Evolutionary conservation across 352 stramenopile genomes (phyloP).

Genomic region (Phytophthora megakarya): DNA sequence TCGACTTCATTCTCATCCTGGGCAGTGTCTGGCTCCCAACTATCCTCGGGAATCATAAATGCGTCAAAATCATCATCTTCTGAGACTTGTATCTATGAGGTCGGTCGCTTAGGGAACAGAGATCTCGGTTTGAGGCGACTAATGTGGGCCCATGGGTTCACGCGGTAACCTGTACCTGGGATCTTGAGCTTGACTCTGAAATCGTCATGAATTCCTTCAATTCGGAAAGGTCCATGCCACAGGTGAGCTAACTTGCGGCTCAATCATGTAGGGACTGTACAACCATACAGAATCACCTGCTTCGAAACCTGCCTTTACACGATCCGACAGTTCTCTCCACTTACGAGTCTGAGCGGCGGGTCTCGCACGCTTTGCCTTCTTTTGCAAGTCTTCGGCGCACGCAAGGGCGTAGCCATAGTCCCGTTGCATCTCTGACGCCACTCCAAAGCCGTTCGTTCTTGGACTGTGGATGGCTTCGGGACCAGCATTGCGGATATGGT

Average conservation of each 20-base stretch:
- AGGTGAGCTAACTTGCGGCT: constrained; percentile 4
- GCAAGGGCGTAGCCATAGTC: constrained; percentile 9
- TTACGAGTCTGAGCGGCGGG: too few relatives aligned
- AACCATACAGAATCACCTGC: too few relatives aligned
- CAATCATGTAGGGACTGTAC: not conserved
- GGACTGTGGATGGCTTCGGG: not conserved
- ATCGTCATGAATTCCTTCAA: too few relatives aligned
- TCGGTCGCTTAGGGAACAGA: not conserved
- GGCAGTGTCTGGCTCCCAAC: constrained; percentile 9
- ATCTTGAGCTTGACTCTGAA: too few relatives aligned
- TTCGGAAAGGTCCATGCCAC: too few relatives aligned
- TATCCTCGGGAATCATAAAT: constrained; percentile 2
- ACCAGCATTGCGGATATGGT: too few relatives aligned
- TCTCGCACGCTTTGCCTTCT: constrained; percentile 1
- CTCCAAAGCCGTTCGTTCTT: constrained; percentile 13
- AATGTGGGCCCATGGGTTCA: too few relatives aligned
- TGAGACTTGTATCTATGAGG: not conserved
- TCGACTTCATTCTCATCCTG: constrained; percentile 1
- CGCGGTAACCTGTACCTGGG: too few relatives aligned
- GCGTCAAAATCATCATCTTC: constrained; percentile 11
- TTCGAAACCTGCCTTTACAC: too few relatives aligned
- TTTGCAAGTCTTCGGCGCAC: constrained; percentile 9
- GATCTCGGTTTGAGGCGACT: too few relatives aligned
- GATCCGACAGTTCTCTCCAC: too few relatives aligned
- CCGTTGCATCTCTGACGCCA: constrained; percentile 2